These are phyloP conservation scores for Fusarium cyanostomum DNA, from an alignment of 2,329 filamentous ascomycete species.

Conservation along the genomic window DNA sequence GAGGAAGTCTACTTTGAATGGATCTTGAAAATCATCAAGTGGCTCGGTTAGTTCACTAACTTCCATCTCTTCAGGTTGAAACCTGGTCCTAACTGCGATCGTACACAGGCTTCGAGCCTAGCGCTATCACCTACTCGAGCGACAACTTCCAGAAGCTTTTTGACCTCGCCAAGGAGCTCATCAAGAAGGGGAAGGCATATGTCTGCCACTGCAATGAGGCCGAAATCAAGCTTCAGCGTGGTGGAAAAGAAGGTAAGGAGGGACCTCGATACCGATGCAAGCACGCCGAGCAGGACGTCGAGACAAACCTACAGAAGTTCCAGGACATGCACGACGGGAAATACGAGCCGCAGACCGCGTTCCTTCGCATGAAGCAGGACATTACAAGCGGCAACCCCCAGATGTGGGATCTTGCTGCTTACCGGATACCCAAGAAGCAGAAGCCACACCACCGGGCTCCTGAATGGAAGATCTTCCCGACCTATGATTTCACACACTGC, in stretches of 20 bases:
- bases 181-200: constrained; percentile 75
- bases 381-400: constrained; percentile 86
- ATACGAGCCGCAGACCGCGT: constrained; percentile 84
- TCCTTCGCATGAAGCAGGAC: constrained; percentile 93
- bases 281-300: constrained; percentile 78
- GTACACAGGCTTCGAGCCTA: constrained; percentile 71
- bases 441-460: constrained; percentile 81
- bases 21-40: constrained; percentile 88
- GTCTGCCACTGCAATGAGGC: constrained; percentile 88
- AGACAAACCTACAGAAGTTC: constrained; percentile 84
- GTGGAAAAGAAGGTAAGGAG: constrained; percentile 72
- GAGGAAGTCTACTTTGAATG: constrained; percentile 88
- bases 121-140: constrained; percentile 83
- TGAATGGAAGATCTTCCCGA: constrained; percentile 93
- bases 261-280: constrained; percentile 80
- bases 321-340: constrained; percentile 90
- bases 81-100: constrained; percentile 8
- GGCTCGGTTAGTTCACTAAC: constrained; percentile 60
- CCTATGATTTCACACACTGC: constrained; percentile 92
- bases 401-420: constrained; percentile 96
- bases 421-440: constrained; percentile 79
- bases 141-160: constrained; percentile 92
- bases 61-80: not conserved
- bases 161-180: constrained; percentile 86
- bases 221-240: constrained; percentile 87